These are phyloP conservation scores for Kwoniella botswanensis DNA, from an alignment of 768 basidiomycete genomes.

Conservation along the genomic window DNA sequence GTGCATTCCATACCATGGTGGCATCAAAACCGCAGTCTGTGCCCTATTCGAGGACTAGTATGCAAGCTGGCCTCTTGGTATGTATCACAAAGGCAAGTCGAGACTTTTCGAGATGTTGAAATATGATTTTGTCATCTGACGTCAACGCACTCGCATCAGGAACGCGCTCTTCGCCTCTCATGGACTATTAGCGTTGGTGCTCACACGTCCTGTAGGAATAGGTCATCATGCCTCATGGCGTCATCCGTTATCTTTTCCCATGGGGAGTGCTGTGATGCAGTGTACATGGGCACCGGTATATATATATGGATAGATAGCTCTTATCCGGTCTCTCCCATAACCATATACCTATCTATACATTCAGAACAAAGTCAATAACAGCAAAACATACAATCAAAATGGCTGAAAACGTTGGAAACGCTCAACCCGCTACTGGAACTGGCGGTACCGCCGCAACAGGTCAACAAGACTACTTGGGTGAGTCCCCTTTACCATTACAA, in stretches of 20 bases:
- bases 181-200: too few relatives aligned
- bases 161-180: background rate
- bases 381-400: constrained; percentile 2
- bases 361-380: background rate
- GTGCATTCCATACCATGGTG: too few relatives aligned
- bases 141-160: constrained; percentile 7
- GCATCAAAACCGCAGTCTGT: too few relatives aligned
- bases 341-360: too few relatives aligned
- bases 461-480: constrained; percentile 34
- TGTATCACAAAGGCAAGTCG: background rate
- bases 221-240: constrained; percentile 2
- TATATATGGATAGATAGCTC: too few relatives aligned
- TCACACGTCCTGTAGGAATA: too few relatives aligned
- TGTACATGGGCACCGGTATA: background rate
- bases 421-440: background rate
- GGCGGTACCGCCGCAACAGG: constrained; percentile 7
- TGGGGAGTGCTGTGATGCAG: background rate
- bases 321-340: too few relatives aligned
- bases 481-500: background rate
- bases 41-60: too few relatives aligned
- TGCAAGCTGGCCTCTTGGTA: too few relatives aligned
- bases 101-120: background rate
- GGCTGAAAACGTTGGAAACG: constrained; percentile 18
- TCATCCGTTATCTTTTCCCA: constrained; percentile 4
- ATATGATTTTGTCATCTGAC: background rate